phyloP scores from a whole-genome alignment of 768 basidiomycete species.

The Hygrocybe coccinea region DNA sequence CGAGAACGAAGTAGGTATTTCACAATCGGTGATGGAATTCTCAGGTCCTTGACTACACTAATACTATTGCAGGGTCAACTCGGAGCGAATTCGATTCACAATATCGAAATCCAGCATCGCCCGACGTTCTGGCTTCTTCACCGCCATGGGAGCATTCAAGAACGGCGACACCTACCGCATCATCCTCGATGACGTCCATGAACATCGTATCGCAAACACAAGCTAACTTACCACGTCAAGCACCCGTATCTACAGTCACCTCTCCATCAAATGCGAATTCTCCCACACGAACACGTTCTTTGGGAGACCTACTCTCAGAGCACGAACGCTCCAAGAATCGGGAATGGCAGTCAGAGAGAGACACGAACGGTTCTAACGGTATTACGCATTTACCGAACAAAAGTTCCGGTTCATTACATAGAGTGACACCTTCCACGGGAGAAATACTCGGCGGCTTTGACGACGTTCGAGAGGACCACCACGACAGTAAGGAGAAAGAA shows the following conservation, averaged over 20 bases:
- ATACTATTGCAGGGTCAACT: slow-evolving; percentile 8
- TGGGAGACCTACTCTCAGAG: slow-evolving; percentile 44
- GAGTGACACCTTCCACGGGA: slow-evolving; percentile 8
- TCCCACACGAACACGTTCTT: slow-evolving; percentile 51
- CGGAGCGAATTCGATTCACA: slow-evolving; percentile 32
- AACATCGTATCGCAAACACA: slow-evolving; percentile 28
- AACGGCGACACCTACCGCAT: slow-evolving; percentile 49
- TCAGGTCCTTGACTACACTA: slow-evolving; percentile 6
- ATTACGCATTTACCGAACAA: slow-evolving; percentile 7
- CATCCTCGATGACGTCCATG: slow-evolving; percentile 36
- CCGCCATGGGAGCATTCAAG: slow-evolving; percentile 55
- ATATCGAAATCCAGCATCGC: slow-evolving; percentile 70
- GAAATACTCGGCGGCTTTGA: slow-evolving; percentile 17
- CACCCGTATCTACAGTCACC: slow-evolving; percentile 34
- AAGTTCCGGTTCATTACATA: slow-evolving; percentile 3
- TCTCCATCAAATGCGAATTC: slow-evolving; percentile 38
- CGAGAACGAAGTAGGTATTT: slow-evolving; percentile 42
- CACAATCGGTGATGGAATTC: background rate
- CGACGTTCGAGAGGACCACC: slow-evolving; percentile 26
- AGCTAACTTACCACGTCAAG: slow-evolving; percentile 28
- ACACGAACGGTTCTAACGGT: slow-evolving; percentile 3
- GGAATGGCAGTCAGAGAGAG: slow-evolving; percentile 18
- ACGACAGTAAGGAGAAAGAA: slow-evolving; percentile 43
- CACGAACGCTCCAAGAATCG: slow-evolving; percentile 35
- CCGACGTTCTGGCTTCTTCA: slow-evolving; percentile 47